A percentile compares a stretch with the other conserved stretches of the same genome.
Conservation (phyloP, 345 rosid genomes). For the Corchorus olitorius region DNA sequence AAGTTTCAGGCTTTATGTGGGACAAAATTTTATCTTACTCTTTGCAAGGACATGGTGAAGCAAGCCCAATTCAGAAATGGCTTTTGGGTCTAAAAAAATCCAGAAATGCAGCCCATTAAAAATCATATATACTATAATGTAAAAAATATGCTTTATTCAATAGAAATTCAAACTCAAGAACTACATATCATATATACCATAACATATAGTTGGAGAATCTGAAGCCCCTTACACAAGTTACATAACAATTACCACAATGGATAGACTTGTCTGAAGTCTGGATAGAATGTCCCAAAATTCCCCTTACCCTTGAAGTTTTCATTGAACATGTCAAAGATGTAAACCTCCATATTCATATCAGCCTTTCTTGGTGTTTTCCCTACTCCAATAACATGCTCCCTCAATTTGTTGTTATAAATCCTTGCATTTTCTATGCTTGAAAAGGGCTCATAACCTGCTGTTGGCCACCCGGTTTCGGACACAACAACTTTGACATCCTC, state of each 20-base stretch:
- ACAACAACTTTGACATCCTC: constrained; percentile 23
- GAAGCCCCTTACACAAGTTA: not conserved
- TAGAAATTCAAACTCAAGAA: not conserved
- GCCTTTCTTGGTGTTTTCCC: constrained; percentile 27
- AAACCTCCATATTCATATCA: constrained; percentile 28
- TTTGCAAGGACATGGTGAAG: no score
- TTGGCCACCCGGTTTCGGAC: constrained; percentile 24
- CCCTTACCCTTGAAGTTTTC: constrained; percentile 25
- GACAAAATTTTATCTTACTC: no score
- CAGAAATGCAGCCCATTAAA: not conserved
- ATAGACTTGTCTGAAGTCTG: constrained; percentile 26
- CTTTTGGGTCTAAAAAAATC: no score
- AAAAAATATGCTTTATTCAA: no score
- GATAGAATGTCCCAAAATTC: constrained; percentile 32
- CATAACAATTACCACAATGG: constrained; percentile 26
- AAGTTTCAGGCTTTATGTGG: no score
- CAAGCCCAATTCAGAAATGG: no score
- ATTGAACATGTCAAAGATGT: constrained; percentile 32
- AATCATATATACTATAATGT: no score
- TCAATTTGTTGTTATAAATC: constrained; percentile 22
- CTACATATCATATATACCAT: not conserved
- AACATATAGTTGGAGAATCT: not conserved
- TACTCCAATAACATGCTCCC: not conserved
- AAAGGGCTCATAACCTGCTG: not conserved
- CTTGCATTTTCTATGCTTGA: constrained; percentile 14